Percentiles rank a stretch among this genome's conserved stretches.
phyloP scores from a whole-genome alignment of 768 basidiomycete species.

The Sarcomyxa edulis region DNA sequence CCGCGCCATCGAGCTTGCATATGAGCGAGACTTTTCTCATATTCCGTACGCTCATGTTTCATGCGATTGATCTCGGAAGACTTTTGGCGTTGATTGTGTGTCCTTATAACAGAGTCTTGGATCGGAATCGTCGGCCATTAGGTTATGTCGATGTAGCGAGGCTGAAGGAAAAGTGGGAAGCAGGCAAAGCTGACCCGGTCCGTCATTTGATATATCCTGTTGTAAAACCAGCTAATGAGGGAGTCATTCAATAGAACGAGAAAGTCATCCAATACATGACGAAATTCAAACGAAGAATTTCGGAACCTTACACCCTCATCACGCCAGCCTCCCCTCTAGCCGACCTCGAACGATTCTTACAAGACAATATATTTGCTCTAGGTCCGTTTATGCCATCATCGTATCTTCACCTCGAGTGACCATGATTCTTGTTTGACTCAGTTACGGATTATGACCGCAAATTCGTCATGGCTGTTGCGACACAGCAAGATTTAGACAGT shows the following conservation, averaged over 20 bases:
- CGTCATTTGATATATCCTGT: too few species aligned
- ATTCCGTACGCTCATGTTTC: conserved; percentile 57
- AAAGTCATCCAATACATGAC: conserved; percentile 67
- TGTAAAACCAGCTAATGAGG: too few species aligned
- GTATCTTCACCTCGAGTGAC: neutral
- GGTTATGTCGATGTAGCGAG: conserved; percentile 80
- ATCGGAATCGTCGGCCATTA: conserved; percentile 63
- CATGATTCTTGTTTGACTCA: conserved; percentile 18
- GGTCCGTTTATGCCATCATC: conserved; percentile 31
- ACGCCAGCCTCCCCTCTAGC: conserved; percentile 75
- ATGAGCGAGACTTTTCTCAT: conserved; percentile 92
- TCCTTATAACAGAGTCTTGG: conserved; percentile 57
- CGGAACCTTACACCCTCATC: conserved; percentile 71
- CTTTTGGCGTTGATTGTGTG: neutral
- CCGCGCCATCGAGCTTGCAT: conserved; percentile 79
- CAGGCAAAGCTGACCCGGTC: conserved; percentile 65
- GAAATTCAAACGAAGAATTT: conserved; percentile 62
- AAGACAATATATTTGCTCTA: conserved; percentile 68
- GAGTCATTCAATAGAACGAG: conserved; percentile 48
- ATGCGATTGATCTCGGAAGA: neutral
- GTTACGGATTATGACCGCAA: conserved; percentile 82
- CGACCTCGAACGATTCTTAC: conserved; percentile 79
- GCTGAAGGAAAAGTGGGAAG: conserved; percentile 77
- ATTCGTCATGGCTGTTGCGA: conserved; percentile 80
- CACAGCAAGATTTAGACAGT: conserved; percentile 62